phyloP scores from a whole-genome alignment of 2,329 filamentous ascomycete species.

The Ceratocystis destructans region DNA sequence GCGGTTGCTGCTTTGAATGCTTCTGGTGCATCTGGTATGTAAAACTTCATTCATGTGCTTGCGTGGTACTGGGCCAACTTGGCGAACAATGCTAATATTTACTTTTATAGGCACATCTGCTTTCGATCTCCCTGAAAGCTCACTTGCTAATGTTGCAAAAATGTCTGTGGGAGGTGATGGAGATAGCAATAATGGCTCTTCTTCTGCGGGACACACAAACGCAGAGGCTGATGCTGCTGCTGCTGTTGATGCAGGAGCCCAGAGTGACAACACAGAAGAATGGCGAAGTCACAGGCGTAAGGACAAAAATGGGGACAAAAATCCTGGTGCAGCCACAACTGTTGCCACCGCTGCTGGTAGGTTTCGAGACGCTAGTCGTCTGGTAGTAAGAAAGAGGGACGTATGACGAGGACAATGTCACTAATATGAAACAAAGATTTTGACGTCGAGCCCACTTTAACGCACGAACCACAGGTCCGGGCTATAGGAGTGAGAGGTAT shows the following conservation, averaged over 20 bases:
- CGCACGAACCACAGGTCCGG: slow-evolving; percentile 3
- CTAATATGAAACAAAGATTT: slow-evolving; percentile 13
- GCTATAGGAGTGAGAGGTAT: slow-evolving; percentile 4
- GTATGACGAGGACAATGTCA: slow-evolving; percentile 8
- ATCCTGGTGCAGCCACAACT: not conserved
- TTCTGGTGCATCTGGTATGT: not conserved
- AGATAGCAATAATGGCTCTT: not conserved
- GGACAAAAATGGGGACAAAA: not conserved
- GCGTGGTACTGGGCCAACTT: not conserved
- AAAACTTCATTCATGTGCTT: not conserved
- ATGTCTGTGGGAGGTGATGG: not conserved
- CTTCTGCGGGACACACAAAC: not conserved
- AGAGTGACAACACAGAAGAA: not conserved
- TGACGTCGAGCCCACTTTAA: slow-evolving; percentile 8
- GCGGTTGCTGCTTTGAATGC: not conserved
- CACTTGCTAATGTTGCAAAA: not conserved
- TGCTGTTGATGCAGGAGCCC: not conserved
- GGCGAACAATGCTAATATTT: not conserved
- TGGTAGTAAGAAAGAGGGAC: slow-evolving; percentile 7
- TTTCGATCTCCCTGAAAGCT: not conserved
- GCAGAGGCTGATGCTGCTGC: not conserved
- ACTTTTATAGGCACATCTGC: not conserved
- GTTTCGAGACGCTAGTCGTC: not conserved
- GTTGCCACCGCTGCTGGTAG: slow-evolving; percentile 9
- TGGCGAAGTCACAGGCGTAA: not conserved